Base-by-base conservation (phyloP, 1,284 basidiomycete species). In the Stereum hirsutum region DNA sequence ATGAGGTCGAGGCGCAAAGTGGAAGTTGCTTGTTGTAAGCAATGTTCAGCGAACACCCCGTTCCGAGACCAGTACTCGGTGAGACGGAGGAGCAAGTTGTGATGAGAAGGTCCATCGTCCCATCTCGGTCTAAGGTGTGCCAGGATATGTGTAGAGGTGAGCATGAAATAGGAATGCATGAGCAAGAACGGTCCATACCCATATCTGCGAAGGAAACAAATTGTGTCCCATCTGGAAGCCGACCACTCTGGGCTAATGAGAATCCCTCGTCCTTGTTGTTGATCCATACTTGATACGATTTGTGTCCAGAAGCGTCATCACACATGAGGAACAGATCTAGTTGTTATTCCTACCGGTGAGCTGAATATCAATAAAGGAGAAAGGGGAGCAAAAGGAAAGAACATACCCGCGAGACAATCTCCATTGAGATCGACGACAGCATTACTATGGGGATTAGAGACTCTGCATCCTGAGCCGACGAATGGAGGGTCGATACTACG, bases 391-490 rank as follows among this genome's bases (percentile, higher is more conserved):
- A 42, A 31, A 40, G 31, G 4, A 20, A 23, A 15, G 6, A 17
- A 56, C 71, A 35, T 41, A 86, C 89, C 89, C 48, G 92, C 91
- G 5, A 97, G 70, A 60, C 96, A 99, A 61, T 99, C 95, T 11
- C 95, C 95, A 52, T 99, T 82, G 39, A 99, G 66, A 58, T 99
- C 95, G 14, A 98, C 75, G n/a, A 92, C 87, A 0, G 93, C 92
- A 58, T 93, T 96, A 57, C 87, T 93, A 60, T 99, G 96, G 1
- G 94, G 93, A 51, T 84, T 79, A 2, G 88, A 76, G 10, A 95
- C 61, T 11, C 68, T 74, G 63, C 96, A 99, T 33, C 76, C 75
- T 15, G 63, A 51, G 10, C 75, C 79, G 25, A 74, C 61, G 50
- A 92, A 75, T 7, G 72, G 70, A 0, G 84, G 72, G 32, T 80